These are phyloP conservation scores for Candida coquimbonensis DNA, from an alignment of 805 yeast species.

Conservation along the genomic window DNA sequence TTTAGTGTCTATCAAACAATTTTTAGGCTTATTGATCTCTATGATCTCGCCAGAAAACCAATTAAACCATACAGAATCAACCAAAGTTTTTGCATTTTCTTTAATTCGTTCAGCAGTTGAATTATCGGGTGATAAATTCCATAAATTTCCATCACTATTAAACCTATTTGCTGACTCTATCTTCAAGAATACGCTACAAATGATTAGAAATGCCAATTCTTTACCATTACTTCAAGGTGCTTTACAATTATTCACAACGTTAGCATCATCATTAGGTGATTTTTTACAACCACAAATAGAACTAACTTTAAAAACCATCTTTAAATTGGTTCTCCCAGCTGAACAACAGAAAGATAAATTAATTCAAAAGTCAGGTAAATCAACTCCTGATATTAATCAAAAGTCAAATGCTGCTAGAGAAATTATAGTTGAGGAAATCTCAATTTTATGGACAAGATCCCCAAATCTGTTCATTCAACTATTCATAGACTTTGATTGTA, in stretches of 20 bases:
- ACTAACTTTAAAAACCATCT: conserved; percentile 55
- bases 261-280: conserved; percentile 58
- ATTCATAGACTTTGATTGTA: conserved; percentile 85
- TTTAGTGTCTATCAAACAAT: conserved; percentile 67
- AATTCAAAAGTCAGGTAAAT: conserved; percentile 19
- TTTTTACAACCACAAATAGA: conserved; percentile 77
- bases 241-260: conserved; percentile 65
- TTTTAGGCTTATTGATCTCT: conserved; percentile 66
- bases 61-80: conserved; percentile 78
- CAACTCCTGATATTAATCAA: conserved; percentile 26
- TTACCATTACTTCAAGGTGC: conserved; percentile 68
- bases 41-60: conserved; percentile 78
- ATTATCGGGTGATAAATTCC: conserved; percentile 59
- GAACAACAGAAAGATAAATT: conserved; percentile 11
- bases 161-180: conserved; percentile 68
- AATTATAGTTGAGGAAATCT: conserved; percentile 73
- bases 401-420: conserved; percentile 50
- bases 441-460: conserved; percentile 74
- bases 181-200: conserved; percentile 78
- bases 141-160: conserved; percentile 57
- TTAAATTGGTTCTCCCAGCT: conserved; percentile 46
- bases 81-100: conserved; percentile 75
- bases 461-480: conserved; percentile 70
- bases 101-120: conserved; percentile 76
- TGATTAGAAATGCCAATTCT: conserved; percentile 69